A percentile compares a stretch with the other conserved stretches of the same genome.
Evolutionary conservation across 116 monocot species (phyloP).

Genomic region (Dioscorea cayenensis): DNA sequence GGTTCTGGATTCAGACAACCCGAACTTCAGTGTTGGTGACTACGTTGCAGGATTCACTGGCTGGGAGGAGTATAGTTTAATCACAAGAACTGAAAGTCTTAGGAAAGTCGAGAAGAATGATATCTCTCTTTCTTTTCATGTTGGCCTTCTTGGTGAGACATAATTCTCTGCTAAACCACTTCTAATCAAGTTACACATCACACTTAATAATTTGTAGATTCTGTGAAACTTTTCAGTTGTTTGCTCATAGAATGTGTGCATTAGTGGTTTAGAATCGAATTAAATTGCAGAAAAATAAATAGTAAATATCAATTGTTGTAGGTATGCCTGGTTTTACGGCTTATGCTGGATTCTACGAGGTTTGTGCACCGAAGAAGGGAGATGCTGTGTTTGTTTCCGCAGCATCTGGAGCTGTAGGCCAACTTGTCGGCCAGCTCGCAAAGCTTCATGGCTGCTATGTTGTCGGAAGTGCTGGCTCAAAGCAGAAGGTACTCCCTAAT

Average conservation of each 20-base stretch:
- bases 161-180: too few relatives aligned
- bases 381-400: constrained; percentile 65
- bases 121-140: constrained; percentile 66
- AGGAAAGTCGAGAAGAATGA: constrained; percentile 42
- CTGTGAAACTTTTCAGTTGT: too few relatives aligned
- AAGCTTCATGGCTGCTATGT: constrained; percentile 69
- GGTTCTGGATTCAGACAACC: constrained; percentile 57
- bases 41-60: constrained; percentile 53
- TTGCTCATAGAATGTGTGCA: too few relatives aligned
- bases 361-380: constrained; percentile 51
- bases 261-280: not conserved
- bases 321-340: constrained; percentile 75
- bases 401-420: constrained; percentile 75
- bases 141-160: constrained; percentile 69
- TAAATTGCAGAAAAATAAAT: not conserved
- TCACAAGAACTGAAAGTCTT: constrained; percentile 30
- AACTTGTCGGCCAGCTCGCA: constrained; percentile 69
- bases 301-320: not conserved
- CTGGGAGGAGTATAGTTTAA: constrained; percentile 79
- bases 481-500: constrained; percentile 34
- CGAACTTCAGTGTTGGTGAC: constrained; percentile 51
- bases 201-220: too few relatives aligned
- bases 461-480: constrained; percentile 63
- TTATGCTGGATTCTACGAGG: constrained; percentile 56
- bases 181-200: too few relatives aligned